These are phyloP conservation scores for Pseudopithomyces chartarum DNA, from an alignment of 2,329 filamentous ascomycete genomes.

Conservation along the genomic window DNA sequence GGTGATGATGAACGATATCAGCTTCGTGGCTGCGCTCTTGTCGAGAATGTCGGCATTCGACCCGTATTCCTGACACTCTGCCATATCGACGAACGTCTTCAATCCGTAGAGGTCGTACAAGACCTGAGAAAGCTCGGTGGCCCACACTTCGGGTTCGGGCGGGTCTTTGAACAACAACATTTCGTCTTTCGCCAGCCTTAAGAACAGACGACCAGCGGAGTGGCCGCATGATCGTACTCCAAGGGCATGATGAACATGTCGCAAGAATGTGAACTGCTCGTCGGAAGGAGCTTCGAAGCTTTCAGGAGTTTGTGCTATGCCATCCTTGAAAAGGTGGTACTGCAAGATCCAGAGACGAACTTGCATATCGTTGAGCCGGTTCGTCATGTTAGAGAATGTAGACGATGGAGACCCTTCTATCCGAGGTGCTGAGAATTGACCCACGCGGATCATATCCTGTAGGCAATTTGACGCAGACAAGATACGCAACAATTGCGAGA, in stretches of 20 bases:
- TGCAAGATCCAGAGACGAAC: conserved; percentile 86
- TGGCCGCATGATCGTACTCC: conserved; percentile 87
- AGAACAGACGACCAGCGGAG: conserved; percentile 80
- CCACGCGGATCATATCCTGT: conserved; percentile 84
- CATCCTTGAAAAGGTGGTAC: conserved; percentile 79
- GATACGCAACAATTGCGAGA: conserved; percentile 74
- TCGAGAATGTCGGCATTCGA: conserved; percentile 78
- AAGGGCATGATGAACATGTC: conserved; percentile 80
- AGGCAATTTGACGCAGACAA: conserved; percentile 80
- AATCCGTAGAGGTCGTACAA: conserved; percentile 48
- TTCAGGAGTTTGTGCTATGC: conserved; percentile 68
- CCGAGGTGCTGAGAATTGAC: conserved; percentile 67
- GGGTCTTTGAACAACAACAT: conserved; percentile 76
- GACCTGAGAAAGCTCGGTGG: conserved; percentile 79
- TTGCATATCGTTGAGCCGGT: conserved; percentile 83
- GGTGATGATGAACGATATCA: conserved; percentile 82
- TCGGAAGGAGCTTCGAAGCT: conserved; percentile 70
- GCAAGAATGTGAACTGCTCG: conserved; percentile 78
- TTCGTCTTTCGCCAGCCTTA: conserved; percentile 87
- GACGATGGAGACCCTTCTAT: conserved; percentile 55
- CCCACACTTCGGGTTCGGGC: conserved; percentile 68
- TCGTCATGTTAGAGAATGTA: conserved; percentile 57
- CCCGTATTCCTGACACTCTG: conserved; percentile 65
- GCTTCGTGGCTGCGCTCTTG: conserved; percentile 75
- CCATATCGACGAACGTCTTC: conserved; percentile 41